A percentile compares a stretch with the other conserved stretches of the same genome.
Conservation (phyloP, 257 asterid genomes). For the Forsythia viridissima region DNA sequence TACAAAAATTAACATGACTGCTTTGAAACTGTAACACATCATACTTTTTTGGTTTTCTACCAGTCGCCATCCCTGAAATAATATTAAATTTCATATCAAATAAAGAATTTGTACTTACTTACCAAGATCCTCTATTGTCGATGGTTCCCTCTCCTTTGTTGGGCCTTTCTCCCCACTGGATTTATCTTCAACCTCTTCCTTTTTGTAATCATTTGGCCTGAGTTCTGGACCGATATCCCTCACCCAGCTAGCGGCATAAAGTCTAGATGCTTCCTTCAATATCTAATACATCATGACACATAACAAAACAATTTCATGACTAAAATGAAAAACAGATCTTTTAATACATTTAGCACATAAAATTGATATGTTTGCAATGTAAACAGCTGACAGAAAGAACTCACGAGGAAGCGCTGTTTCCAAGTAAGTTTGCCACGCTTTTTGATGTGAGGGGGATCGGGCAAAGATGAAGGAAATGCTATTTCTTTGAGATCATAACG, state of each 20-base stretch:
- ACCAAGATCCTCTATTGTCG: conserved; percentile 92
- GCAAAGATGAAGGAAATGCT: conserved; percentile 87
- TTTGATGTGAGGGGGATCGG: conserved; percentile 81
- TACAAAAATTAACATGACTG: not conserved
- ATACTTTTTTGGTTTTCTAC: not conserved
- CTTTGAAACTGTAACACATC: not conserved
- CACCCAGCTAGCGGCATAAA: conserved; percentile 91
- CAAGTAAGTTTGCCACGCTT: conserved; percentile 57
- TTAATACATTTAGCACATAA: not conserved
- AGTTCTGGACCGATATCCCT: conserved; percentile 95
- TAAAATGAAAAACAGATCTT: not conserved
- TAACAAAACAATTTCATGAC: not conserved
- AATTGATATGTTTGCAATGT: not conserved
- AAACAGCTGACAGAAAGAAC: conserved; percentile 21
- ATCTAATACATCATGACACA: conserved; percentile 42
- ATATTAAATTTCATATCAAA: not conserved
- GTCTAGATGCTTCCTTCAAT: conserved; percentile 80
- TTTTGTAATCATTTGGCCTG: conserved; percentile 76
- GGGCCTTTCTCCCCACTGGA: conserved; percentile 28
- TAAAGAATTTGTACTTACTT: conserved; percentile 16
- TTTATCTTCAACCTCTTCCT: conserved; percentile 35
- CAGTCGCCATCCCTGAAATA: not conserved
- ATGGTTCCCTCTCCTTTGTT: conserved; percentile 56
- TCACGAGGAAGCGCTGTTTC: conserved; percentile 75
- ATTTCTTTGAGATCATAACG: conserved; percentile 89